Conservation (phyloP, 805 yeast species). For the Saturnispora diversa region DNA sequence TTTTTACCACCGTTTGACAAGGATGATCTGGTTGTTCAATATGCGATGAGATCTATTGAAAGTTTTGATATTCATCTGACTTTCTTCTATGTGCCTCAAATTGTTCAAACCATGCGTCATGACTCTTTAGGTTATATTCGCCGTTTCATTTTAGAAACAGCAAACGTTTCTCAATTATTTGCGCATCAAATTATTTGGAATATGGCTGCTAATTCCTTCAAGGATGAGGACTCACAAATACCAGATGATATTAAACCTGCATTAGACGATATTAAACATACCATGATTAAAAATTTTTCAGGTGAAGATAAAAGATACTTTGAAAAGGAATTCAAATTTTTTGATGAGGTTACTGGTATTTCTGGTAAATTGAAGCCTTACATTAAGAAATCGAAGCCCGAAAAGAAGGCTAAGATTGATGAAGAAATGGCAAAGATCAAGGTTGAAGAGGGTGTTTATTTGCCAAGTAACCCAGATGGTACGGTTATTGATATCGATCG, state of each 20-base stretch:
- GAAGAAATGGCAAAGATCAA: conserved; percentile 81
- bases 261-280: conserved; percentile 61
- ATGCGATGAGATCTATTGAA: conserved; percentile 83
- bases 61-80: conserved; percentile 79
- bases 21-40: conserved; percentile 68
- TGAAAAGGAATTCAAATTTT: conserved; percentile 78
- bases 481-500: conserved; percentile 86
- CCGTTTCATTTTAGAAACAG: conserved; percentile 84
- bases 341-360: conserved; percentile 83
- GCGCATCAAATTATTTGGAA: conserved; percentile 99
- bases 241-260: conserved; percentile 81
- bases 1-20: conserved; percentile 67
- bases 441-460: conserved; percentile 74
- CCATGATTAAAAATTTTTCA: conserved; percentile 56
- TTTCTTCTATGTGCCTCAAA: conserved; percentile 96
- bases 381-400: conserved; percentile 90
- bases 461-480: conserved; percentile 97
- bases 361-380: conserved; percentile 94
- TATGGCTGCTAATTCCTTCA: conserved; percentile 85
- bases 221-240: conserved; percentile 75
- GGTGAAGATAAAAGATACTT: conserved; percentile 59
- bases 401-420: conserved; percentile 91
- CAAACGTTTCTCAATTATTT: conserved; percentile 80
- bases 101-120: conserved; percentile 83
- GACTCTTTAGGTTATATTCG: conserved; percentile 82